Percentiles rank a stretch among this genome's conserved stretches.
These are phyloP conservation scores for Sporothrix schenckii DNA, from an alignment of 2,329 filamentous ascomycete species.

Conservation along the genomic window DNA sequence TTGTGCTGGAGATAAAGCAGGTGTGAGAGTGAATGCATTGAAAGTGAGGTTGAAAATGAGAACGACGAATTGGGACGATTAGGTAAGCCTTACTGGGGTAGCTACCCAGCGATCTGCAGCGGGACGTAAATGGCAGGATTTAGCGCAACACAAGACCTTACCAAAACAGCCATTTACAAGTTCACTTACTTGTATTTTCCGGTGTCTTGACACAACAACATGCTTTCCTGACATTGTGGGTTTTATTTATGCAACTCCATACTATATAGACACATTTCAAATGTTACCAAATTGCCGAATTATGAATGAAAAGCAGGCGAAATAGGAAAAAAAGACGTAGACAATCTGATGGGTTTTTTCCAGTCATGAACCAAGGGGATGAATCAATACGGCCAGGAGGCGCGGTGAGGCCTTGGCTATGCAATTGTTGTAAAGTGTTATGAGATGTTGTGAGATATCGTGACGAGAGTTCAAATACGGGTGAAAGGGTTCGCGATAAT, in stretches of 20 bases:
- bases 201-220: no score
- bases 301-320: background rate
- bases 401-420: background rate
- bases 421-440: background rate
- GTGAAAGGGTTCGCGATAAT: no score
- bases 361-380: background rate
- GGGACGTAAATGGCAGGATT: no score
- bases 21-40: background rate
- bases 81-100: slow-evolving; percentile 23
- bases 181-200: no score
- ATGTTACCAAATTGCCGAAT: background rate
- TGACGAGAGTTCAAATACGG: no score
- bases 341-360: slow-evolving; percentile 4
- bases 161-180: no score
- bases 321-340: background rate
- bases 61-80: background rate
- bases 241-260: background rate
- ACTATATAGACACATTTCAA: background rate
- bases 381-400: background rate
- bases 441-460: no score
- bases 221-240: no score
- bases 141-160: no score
- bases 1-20: background rate
- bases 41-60: background rate
- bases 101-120: background rate